Conservation (phyloP, 345 rosid genomes). For the Aquilaria yunnanensis region DNA sequence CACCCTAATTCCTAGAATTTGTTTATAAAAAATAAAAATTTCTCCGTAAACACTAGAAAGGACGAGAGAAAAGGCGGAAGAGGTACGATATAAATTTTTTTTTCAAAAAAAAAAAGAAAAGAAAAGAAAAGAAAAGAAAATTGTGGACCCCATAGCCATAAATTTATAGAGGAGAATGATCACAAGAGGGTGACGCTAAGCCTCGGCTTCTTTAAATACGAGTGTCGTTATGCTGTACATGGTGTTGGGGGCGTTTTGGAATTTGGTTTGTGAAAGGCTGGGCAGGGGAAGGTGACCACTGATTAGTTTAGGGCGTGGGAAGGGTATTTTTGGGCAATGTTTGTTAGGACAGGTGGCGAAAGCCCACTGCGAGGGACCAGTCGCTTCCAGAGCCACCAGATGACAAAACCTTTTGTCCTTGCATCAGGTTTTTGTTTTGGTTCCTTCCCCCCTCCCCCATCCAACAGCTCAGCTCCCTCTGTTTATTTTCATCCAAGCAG, state of each 20-base stretch:
- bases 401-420: conserved; percentile 13
- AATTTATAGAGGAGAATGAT: too few species aligned
- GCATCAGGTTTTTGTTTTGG: conserved; percentile 7
- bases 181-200: too few species aligned
- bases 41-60: too few species aligned
- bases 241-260: too few species aligned
- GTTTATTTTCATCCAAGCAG: background rate
- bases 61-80: too few species aligned
- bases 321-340: background rate
- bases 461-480: background rate
- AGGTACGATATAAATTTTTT: too few species aligned
- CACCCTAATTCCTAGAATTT: too few species aligned
- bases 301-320: background rate
- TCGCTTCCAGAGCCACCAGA: background rate
- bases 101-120: too few species aligned
- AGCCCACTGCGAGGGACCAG: background rate
- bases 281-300: background rate
- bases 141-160: too few species aligned
- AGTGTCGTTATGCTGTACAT: conserved; percentile 1
- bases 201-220: background rate
- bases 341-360: conserved; percentile 5
- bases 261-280: too few species aligned
- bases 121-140: too few species aligned
- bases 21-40: too few species aligned
- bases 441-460: background rate